Base-by-base conservation (phyloP, 805 yeast genomes). In the Sungouiozyma intestinalis region DNA sequence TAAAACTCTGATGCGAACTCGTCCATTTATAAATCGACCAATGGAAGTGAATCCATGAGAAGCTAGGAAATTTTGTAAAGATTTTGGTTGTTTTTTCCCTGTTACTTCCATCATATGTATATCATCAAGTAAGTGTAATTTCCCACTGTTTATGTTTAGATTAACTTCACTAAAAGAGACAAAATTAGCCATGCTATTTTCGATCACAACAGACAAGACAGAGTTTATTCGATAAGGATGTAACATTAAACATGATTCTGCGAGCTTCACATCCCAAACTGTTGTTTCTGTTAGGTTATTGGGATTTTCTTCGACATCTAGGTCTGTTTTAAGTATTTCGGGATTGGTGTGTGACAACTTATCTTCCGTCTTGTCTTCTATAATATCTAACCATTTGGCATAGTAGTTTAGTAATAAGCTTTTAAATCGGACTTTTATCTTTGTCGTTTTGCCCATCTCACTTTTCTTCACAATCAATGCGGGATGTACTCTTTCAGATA, bases 111-210 rank as follows among this genome's bases (percentile, higher is more conserved):
- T 20, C 35, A 29, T 48, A 34, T 17, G 40, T 2, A 50, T 45
- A 50, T 85, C 92, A 62, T 86, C 95, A 38, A 83, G 76, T 29
- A 86, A 56, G 9, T 80, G 58, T 3, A 82, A 40, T 0, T 72
- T 60, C 0, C 77, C 55, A 4, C 72, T 67, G 36, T 79, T 67
- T 6, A 81, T 55, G 0, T 79, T 70, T 11, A 73, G 53, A 42
- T 69, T 73, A 45, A 49, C 9, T 55, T 67, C 60, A 15, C 69
- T 45, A 3, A 7, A 11, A 3, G 27, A 9, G 2, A 13, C 5
- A 8, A 15, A 5, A 11, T 20, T 9, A 21, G 18, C 20, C 1
- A 65, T 57, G 1, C 79, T 40, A 38, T 76, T 82, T 4, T 84
- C 87, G 41, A 71, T 72, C 11, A 70, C 66, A 0, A 82, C 45